Conservation (phyloP, 495 filamentous ascomycete species). For the Trichoderma orchidacearum region DNA sequence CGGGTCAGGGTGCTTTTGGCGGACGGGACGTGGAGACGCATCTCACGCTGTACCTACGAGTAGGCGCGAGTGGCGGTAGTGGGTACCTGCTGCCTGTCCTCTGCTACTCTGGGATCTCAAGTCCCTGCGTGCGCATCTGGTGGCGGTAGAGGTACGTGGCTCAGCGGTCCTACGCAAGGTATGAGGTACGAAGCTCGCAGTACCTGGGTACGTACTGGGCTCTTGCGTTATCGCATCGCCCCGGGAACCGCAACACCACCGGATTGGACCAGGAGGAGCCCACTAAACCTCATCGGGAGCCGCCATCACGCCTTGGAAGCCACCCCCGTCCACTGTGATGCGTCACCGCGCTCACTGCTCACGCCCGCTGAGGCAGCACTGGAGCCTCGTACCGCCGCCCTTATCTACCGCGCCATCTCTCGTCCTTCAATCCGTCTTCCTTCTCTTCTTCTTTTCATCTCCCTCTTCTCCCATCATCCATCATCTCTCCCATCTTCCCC, state of each 20-base stretch:
- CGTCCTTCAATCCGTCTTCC: slow-evolving; percentile 11
- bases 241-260: too few relatives aligned
- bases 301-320: not conserved
- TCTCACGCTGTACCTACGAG: too few relatives aligned
- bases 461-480: slow-evolving; percentile 1
- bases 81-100: too few relatives aligned
- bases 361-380: not conserved
- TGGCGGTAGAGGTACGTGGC: too few relatives aligned
- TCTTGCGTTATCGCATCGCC: not conserved
- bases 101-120: too few relatives aligned
- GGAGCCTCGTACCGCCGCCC: not conserved
- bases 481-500: slow-evolving; percentile 7
- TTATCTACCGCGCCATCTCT: slow-evolving; percentile 16
- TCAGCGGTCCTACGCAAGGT: too few relatives aligned
- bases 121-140: too few relatives aligned
- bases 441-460: slow-evolving; percentile 29
- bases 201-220: too few relatives aligned
- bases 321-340: not conserved
- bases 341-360: not conserved
- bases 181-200: too few relatives aligned
- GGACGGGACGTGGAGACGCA: too few relatives aligned
- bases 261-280: not conserved
- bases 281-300: not conserved
- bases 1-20: too few relatives aligned
- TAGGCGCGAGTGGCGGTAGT: too few relatives aligned